Percentiles rank a stretch among this genome's conserved stretches.
phyloP scores from a whole-genome alignment of 2,329 filamentous ascomycete species.

The Penicillium sp. region DNA sequence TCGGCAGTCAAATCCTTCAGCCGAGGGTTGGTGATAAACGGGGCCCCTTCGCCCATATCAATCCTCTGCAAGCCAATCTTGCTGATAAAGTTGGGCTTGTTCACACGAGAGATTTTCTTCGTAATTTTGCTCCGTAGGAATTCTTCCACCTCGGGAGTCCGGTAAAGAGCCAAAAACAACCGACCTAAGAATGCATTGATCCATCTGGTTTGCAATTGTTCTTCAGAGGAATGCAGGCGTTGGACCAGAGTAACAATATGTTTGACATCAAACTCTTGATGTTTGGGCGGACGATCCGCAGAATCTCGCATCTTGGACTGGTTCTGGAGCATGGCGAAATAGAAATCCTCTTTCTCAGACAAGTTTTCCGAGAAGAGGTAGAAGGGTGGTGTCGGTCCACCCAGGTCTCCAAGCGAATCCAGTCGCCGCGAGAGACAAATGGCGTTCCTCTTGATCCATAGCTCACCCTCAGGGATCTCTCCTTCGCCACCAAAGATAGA shows the following conservation, averaged over 20 bases:
- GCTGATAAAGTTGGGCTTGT: conserved; percentile 86
- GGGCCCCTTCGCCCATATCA: conserved; percentile 81
- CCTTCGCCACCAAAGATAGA: conserved; percentile 81
- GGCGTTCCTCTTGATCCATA: conserved; percentile 94
- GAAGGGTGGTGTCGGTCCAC: conserved; percentile 74
- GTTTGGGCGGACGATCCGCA: conserved; percentile 62
- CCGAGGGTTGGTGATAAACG: conserved; percentile 83
- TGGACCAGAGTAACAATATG: conserved; percentile 90
- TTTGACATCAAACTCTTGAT: conserved; percentile 76
- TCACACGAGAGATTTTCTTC: conserved; percentile 93
- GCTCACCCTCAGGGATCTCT: conserved; percentile 80
- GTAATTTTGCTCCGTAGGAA: conserved; percentile 82
- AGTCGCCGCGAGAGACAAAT: conserved; percentile 72
- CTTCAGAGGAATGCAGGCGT: conserved; percentile 84
- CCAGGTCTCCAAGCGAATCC: conserved; percentile 53
- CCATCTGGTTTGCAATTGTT: conserved; percentile 88
- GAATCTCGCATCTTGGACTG: conserved; percentile 68
- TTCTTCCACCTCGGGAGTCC: conserved; percentile 76
- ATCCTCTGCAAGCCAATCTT: conserved; percentile 80
- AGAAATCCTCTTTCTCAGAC: conserved; percentile 97
- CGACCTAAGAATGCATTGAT: conserved; percentile 88
- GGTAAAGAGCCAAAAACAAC: conserved; percentile 83
- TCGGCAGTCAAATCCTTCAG: conserved; percentile 88
- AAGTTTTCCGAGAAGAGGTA: conserved; percentile 93
- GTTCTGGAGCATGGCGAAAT: conserved; percentile 84